Evolutionary conservation across 2,329 filamentous ascomycete genomes (phyloP).

Genomic region (Aspergillus calidoustus): DNA sequence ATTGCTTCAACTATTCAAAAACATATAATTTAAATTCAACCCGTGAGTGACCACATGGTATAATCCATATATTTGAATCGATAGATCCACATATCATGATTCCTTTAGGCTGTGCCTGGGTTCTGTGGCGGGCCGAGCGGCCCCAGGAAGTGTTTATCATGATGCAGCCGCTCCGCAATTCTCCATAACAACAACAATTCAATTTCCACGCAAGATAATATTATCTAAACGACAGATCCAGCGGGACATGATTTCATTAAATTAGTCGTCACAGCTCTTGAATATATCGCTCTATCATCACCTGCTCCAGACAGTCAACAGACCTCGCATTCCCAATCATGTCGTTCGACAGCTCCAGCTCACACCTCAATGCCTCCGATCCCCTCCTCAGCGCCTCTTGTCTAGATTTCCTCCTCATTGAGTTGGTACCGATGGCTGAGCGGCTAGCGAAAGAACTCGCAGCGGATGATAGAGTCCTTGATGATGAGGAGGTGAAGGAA

Average conservation of each 20-base stretch:
- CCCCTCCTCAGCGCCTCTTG: slow-evolving; percentile 81
- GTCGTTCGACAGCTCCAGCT: slow-evolving; percentile 74
- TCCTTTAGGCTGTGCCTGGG: not conserved
- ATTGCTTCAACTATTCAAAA: no score
- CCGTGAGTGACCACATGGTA: no score
- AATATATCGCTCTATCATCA: not conserved
- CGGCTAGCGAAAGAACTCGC: slow-evolving; percentile 75
- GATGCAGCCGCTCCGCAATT: not conserved
- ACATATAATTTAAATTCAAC: no score
- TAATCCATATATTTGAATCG: no score
- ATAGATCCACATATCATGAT: no score
- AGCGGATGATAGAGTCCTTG: slow-evolving; percentile 33
- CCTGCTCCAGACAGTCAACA: not conserved
- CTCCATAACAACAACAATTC: not conserved
- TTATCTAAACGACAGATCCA: no score
- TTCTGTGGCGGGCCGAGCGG: not conserved
- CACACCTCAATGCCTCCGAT: slow-evolving; percentile 73
- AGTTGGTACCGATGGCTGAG: slow-evolving; percentile 93
- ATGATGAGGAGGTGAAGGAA: slow-evolving; percentile 77
- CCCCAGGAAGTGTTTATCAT: not conserved
- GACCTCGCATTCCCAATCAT: slow-evolving; percentile 47
- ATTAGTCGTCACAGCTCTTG: not conserved
- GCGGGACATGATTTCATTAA: no score
- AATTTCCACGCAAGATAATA: no score
- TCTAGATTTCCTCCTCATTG: slow-evolving; percentile 93